phyloP scores from a whole-genome alignment of 306 rosid genomes.

The Quercus gilva region DNA sequence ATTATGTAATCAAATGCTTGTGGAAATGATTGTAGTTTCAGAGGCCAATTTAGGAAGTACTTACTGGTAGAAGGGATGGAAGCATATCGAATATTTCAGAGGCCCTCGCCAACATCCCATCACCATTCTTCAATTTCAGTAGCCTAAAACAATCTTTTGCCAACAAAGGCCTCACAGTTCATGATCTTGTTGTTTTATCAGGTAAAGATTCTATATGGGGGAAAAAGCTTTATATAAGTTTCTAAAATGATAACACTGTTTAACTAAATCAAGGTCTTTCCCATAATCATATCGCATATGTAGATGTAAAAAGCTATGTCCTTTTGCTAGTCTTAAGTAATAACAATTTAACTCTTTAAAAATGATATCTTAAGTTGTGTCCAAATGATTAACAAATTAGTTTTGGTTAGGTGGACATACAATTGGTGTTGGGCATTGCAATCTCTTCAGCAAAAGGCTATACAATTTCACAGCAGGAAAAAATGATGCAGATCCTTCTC shows the following conservation, averaged over 20 bases:
- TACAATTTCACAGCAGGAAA: conserved; percentile 56
- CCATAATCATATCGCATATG: too few relatives aligned
- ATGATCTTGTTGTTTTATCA: conserved; percentile 39
- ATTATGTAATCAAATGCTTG: neutral
- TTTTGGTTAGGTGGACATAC: conserved; percentile 21
- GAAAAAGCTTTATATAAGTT: neutral
- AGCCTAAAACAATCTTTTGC: conserved; percentile 26
- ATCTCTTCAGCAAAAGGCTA: conserved; percentile 19
- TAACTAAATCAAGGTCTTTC: too few relatives aligned
- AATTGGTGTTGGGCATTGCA: conserved; percentile 41
- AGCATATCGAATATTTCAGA: conserved; percentile 20
- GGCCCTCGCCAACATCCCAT: conserved; percentile 36
- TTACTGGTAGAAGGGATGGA: conserved; percentile 46
- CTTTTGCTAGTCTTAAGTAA: too few relatives aligned
- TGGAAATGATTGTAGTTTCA: conserved; percentile 14
- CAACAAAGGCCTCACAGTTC: conserved; percentile 10
- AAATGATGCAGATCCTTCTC: conserved; percentile 57
- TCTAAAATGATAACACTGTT: too few relatives aligned
- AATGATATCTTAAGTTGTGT: neutral
- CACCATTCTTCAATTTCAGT: conserved; percentile 29
- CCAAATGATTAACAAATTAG: neutral
- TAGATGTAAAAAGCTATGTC: too few relatives aligned
- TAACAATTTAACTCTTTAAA: too few relatives aligned
- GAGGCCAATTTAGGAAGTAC: conserved; percentile 21
- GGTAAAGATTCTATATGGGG: neutral